Conservation (phyloP, 257 asterid genomes). For the Gentiana macrophylla region DNA sequence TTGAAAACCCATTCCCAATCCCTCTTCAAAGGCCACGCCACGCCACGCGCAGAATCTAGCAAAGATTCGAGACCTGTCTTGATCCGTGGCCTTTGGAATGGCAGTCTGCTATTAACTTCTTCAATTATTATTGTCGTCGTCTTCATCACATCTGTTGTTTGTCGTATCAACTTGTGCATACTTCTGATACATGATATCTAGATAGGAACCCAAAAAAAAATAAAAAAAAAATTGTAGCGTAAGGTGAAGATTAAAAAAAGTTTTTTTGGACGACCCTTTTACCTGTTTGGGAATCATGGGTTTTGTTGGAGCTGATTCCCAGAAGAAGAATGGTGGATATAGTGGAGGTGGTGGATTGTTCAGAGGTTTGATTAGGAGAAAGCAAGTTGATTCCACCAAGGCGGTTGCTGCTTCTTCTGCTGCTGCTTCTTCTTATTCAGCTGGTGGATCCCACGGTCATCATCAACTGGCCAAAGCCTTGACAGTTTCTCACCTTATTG, state of each 20-base stretch:
- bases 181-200: no score
- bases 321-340: slow-evolving; percentile 23
- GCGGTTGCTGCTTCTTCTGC: slow-evolving; percentile 27
- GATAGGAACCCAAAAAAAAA: no score
- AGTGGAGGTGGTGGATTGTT: slow-evolving; percentile 38
- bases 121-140: no score
- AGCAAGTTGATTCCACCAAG: slow-evolving; percentile 72
- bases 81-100: background rate
- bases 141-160: background rate
- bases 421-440: slow-evolving; percentile 23
- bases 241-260: background rate
- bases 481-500: slow-evolving; percentile 72
- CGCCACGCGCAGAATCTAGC: background rate
- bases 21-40: background rate
- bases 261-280: background rate
- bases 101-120: background rate
- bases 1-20: background rate
- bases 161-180: background rate
- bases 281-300: slow-evolving; percentile 2
- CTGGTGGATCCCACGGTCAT: slow-evolving; percentile 24
- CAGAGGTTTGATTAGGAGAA: slow-evolving; percentile 68
- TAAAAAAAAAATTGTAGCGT: no score
- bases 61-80: slow-evolving; percentile 1
- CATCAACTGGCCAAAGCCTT: slow-evolving; percentile 63
- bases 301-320: slow-evolving; percentile 19